Conservation (phyloP, 2,329 filamentous ascomycete species). For the Eutypa lata region DNA sequence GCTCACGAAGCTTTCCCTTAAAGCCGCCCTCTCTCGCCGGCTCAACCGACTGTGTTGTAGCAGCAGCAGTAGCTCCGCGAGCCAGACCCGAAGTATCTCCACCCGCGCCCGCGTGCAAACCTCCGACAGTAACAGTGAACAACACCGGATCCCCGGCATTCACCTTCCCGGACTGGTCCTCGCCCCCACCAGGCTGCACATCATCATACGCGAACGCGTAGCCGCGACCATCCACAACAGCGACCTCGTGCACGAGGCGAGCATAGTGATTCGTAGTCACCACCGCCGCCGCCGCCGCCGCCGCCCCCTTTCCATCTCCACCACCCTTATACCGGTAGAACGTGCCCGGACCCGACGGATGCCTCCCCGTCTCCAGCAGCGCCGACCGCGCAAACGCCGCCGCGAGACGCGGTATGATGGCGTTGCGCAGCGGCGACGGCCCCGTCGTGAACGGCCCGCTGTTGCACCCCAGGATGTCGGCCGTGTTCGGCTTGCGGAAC, state of each 20-base stretch:
- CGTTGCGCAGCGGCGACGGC: constrained; percentile 36
- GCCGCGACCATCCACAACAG: constrained; percentile 50
- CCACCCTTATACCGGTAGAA: constrained; percentile 33
- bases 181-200: constrained; percentile 48
- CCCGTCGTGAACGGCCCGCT: constrained; percentile 56
- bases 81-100: not conserved
- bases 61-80: not conserved
- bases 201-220: constrained; percentile 63
- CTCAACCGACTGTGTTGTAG: not conserved
- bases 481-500: constrained; percentile 55
- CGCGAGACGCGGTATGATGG: constrained; percentile 46
- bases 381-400: constrained; percentile 52
- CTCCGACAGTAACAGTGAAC: constrained; percentile 51
- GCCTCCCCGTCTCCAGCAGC: constrained; percentile 44
- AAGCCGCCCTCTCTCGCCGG: not conserved
- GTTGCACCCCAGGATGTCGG: constrained; percentile 66
- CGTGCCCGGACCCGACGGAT: constrained; percentile 30
- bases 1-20: not conserved
- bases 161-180: constrained; percentile 54
- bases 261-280: constrained; percentile 56
- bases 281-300: not conserved
- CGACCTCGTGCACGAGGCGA: constrained; percentile 52
- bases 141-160: constrained; percentile 46
- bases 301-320: not conserved
- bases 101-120: constrained; percentile 20